phyloP scores from a whole-genome alignment of 495 filamentous ascomycete species.

The Cudoniella acicularis region DNA sequence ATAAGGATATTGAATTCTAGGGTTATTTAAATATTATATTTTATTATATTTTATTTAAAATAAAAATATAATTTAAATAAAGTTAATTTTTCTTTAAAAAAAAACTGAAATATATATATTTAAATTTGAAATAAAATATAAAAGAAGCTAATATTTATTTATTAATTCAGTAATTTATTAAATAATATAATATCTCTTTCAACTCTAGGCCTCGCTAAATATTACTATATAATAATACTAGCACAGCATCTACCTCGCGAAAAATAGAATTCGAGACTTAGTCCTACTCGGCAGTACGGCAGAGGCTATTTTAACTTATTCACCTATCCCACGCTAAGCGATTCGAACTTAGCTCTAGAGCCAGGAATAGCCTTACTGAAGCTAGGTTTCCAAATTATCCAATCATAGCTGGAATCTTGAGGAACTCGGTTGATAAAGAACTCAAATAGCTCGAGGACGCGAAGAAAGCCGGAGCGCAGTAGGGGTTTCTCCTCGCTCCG shows the following conservation, averaged over 20 bases:
- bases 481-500: slow-evolving; percentile 34
- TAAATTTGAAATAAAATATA: no score
- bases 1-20: no score
- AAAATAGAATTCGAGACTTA: slow-evolving; percentile 38
- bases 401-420: slow-evolving; percentile 39
- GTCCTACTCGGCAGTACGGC: slow-evolving; percentile 44
- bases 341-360: slow-evolving; percentile 31
- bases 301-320: slow-evolving; percentile 44
- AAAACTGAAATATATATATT: no score
- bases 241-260: slow-evolving; percentile 40
- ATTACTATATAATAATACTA: no score
- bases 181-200: no score
- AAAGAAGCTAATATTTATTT: no score
- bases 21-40: no score
- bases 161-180: no score
- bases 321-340: slow-evolving; percentile 39
- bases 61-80: no score
- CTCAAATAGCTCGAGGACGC: slow-evolving; percentile 36
- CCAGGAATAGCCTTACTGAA: slow-evolving; percentile 33
- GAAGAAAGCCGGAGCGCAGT: slow-evolving; percentile 41
- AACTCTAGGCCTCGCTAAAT: no score
- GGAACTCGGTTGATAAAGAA: slow-evolving; percentile 38
- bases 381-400: slow-evolving; percentile 38
- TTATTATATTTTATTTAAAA: no score
- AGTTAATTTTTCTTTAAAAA: no score